Conservation (phyloP, 208 protist genomes). For the Wallacemonas sp. region DNA sequence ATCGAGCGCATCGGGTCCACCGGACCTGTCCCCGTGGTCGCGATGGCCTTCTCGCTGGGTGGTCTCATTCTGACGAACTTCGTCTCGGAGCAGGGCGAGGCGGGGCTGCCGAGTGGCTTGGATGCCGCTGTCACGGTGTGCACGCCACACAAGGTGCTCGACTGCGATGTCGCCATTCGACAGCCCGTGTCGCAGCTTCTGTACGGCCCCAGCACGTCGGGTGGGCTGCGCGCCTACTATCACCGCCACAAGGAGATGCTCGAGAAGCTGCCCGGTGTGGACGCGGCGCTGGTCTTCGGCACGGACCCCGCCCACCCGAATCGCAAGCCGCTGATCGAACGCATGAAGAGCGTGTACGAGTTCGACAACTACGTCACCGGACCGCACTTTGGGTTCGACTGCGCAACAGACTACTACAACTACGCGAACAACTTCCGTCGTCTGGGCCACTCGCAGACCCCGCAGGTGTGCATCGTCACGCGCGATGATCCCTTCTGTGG, state of each 20-base stretch:
- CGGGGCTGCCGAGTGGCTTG: conserved; percentile 20
- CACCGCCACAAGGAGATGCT: conserved; percentile 47
- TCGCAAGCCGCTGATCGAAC: conserved; percentile 17
- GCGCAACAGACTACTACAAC: conserved; percentile 44
- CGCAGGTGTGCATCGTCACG: conserved; percentile 44
- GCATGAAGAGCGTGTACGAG: conserved; percentile 27
- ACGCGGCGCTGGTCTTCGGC: conserved; percentile 27
- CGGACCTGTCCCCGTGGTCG: conserved; percentile 45
- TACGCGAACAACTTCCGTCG: conserved; percentile 34
- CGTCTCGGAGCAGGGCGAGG: conserved; percentile 48
- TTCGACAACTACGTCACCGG: conserved; percentile 53
- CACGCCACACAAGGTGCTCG: conserved; percentile 47
- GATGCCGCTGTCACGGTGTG: conserved; percentile 45
- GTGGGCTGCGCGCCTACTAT: conserved; percentile 41
- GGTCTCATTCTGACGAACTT: conserved; percentile 67
- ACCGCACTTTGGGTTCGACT: conserved; percentile 48
- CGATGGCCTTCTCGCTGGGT: conserved; percentile 61
- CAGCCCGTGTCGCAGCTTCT: conserved; percentile 11
- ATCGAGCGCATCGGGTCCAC: not conserved
- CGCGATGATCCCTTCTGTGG: conserved; percentile 59
- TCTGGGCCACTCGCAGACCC: conserved; percentile 33
- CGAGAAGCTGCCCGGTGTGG: conserved; percentile 27
- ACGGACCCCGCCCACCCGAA: not conserved
- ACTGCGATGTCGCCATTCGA: conserved; percentile 26
- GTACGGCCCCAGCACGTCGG: conserved; percentile 29